Base-by-base conservation (phyloP, 2,329 filamentous ascomycete genomes). In the Eutypella sp. region DNA sequence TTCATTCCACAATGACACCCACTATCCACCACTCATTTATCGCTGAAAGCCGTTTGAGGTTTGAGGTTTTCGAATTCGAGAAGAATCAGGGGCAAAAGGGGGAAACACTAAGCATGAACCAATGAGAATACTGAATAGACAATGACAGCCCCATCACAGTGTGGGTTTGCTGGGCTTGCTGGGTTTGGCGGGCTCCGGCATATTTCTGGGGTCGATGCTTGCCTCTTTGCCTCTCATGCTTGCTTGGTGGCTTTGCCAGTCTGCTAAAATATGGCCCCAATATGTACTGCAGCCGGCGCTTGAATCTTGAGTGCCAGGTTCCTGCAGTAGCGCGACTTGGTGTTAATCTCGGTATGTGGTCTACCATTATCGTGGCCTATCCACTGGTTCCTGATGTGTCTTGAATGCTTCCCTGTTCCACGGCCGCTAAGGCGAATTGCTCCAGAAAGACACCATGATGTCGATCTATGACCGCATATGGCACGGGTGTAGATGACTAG, bases 311-410 rank as follows among this genome's bases (percentile, higher is more conserved):
- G 19, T 15, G 19, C 18, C 27, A 36, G 8, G 41, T 34, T 42
- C 41, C 41, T 42, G 41, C 27, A 42, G 41, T 42, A 42, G 41
- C 41, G 29, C 11, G 27, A 9, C 24, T 31, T 33, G 11, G 29
- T 13, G 7, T 18, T 16, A n/a, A 42, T 42, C 18, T 27, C 40
- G 25, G 18, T 29, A 4, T 9, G 5, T 39, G 13, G 19, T 39
- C n/a, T 20, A 13, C 36, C 19, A 1, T 39, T 39, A 39, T 39
- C 36, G 20, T 24, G 13, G 20, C 19, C 36, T 39, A 39, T 39
- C 36, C 15, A 39, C 36, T 39, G 36, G 36, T 39, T 19, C 19
- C 15, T 22, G 11, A n/a, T 23, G 20, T 20, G n/a, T n/a, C n/a
- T n/a, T n/a, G n/a, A n/a, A n/a, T n/a, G n/a, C n/a, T n/a, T n/a